Evolutionary conservation across 2,329 filamentous ascomycete genomes (phyloP).

Genomic region (Orbilia brochopaga): DNA sequence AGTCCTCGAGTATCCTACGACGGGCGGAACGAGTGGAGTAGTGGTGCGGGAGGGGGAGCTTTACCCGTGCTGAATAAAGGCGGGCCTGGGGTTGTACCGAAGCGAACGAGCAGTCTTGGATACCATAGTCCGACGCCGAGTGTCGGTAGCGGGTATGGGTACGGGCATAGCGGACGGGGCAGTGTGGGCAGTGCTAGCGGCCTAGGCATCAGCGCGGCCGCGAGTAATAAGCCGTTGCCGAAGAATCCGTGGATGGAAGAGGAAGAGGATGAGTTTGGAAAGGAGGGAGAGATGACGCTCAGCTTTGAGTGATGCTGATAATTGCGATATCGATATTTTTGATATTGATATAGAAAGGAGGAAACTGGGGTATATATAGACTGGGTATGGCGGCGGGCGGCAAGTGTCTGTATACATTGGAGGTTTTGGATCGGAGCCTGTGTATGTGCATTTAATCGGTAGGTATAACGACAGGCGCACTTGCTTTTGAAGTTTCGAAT

Average conservation of each 20-base stretch:
- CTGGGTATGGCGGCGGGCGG: too few species aligned
- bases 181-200: constrained; percentile 22
- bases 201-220: constrained; percentile 2
- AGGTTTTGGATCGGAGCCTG: too few species aligned
- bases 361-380: too few species aligned
- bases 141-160: constrained; percentile 25
- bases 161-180: constrained; percentile 9
- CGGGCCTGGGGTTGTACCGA: constrained; percentile 11
- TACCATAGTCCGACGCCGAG: constrained; percentile 42
- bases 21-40: constrained; percentile 35
- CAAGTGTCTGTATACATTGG: too few species aligned
- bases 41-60: constrained; percentile 21
- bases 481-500: background rate
- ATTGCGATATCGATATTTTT: background rate
- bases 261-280: constrained; percentile 71
- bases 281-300: constrained; percentile 78
- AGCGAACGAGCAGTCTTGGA: constrained; percentile 44
- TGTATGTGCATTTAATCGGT: constrained; percentile 2
- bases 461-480: background rate
- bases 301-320: constrained; percentile 71
- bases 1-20: constrained; percentile 43
- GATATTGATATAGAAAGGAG: background rate
- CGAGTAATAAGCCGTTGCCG: constrained; percentile 33
- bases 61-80: constrained; percentile 40
- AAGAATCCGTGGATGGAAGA: constrained; percentile 75